Conservation (phyloP, 2,329 filamentous ascomycete genomes). For the Penicillium sp. region DNA sequence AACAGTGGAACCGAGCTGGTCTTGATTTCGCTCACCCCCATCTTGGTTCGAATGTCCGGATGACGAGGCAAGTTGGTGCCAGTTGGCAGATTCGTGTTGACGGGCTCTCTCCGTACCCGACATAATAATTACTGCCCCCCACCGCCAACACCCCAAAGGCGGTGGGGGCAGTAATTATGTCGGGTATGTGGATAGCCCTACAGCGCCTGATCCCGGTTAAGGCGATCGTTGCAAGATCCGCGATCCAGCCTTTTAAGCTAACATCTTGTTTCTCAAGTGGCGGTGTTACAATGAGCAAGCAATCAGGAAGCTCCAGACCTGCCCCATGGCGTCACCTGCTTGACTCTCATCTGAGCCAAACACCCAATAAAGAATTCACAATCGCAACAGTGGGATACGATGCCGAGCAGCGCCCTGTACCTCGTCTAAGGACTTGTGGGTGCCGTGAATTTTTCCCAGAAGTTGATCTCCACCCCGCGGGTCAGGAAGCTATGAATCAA, state of each 20-base stretch:
- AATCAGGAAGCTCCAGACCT: constrained; percentile 3
- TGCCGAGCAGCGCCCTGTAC: constrained; percentile 21
- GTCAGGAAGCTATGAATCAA: constrained; percentile 62
- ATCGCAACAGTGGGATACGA: constrained; percentile 26
- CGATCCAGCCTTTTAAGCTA: not conserved
- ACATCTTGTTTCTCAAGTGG: not conserved
- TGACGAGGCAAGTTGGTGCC: no score
- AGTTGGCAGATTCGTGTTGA: no score
- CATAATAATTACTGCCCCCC: no score
- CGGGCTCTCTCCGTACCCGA: no score
- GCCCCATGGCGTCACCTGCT: constrained; percentile 33
- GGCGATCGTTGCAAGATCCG: not conserved
- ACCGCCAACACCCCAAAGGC: no score
- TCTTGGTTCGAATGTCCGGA: no score
- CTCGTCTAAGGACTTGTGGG: constrained; percentile 62
- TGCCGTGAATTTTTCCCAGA: constrained; percentile 79
- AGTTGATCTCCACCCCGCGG: constrained; percentile 61
- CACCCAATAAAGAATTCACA: constrained; percentile 26
- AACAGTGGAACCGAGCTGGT: no score
- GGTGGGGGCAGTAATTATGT: no score
- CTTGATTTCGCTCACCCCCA: no score
- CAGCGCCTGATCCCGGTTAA: constrained; percentile 1
- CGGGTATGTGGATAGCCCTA: constrained; percentile 1
- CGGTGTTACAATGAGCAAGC: constrained; percentile 11
- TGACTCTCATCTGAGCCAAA: constrained; percentile 24